These are phyloP conservation scores for Arthrinium phaeospermum DNA, from an alignment of 2,329 filamentous ascomycete genomes.

Conservation along the genomic window DNA sequence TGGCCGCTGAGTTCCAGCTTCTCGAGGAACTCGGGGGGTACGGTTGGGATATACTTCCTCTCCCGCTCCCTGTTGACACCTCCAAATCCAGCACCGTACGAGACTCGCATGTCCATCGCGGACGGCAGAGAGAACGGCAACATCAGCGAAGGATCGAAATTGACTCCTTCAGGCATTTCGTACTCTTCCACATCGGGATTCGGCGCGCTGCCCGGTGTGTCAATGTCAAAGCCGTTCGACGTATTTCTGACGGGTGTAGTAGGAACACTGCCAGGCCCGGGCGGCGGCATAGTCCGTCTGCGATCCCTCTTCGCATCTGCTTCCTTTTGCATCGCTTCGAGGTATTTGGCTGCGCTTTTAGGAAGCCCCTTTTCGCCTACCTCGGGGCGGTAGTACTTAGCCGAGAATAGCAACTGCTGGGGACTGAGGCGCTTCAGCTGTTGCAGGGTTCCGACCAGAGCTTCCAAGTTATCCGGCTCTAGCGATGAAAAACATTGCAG, in stretches of 20 bases:
- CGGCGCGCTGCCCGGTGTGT: slow-evolving; percentile 49
- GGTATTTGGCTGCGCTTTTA: slow-evolving; percentile 87
- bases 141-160: slow-evolving; percentile 89
- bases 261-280: slow-evolving; percentile 36
- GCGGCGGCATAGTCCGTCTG: slow-evolving; percentile 51
- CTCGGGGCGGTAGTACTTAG: slow-evolving; percentile 91
- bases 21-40: slow-evolving; percentile 89
- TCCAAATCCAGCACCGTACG: slow-evolving; percentile 92
- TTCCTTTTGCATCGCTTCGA: slow-evolving; percentile 80
- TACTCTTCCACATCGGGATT: slow-evolving; percentile 61
- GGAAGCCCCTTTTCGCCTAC: slow-evolving; percentile 92
- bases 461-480: slow-evolving; percentile 82
- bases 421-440: slow-evolving; percentile 85
- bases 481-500: slow-evolving; percentile 96
- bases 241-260: slow-evolving; percentile 44
- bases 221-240: slow-evolving; percentile 50
- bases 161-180: slow-evolving; percentile 74
- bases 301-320: slow-evolving; percentile 64
- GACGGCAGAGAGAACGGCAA: slow-evolving; percentile 95
- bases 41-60: slow-evolving; percentile 93
- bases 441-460: slow-evolving; percentile 84
- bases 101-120: slow-evolving; percentile 95
- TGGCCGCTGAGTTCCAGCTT: slow-evolving; percentile 73
- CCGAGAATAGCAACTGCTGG: slow-evolving; percentile 88
- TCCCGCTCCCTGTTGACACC: slow-evolving; percentile 90